Percentiles rank a stretch among this genome's conserved stretches.
Conservation (phyloP, 2,329 filamentous ascomycete genomes). For the Chrysoporthe austroafricana region DNA sequence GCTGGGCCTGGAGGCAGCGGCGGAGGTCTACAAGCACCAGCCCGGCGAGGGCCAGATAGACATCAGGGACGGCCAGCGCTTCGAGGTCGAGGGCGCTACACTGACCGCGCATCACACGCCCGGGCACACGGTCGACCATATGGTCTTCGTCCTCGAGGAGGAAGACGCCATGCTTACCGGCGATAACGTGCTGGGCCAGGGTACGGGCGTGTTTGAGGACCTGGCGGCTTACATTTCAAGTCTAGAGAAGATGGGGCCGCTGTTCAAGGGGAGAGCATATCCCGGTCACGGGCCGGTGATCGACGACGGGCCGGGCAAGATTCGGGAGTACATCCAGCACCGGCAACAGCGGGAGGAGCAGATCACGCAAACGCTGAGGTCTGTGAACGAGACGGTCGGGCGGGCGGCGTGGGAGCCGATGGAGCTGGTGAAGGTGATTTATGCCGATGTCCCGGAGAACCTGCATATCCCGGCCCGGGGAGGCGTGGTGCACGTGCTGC, state of each 20-base stretch:
- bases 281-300: conserved; percentile 87
- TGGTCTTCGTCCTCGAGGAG: conserved; percentile 64
- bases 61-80: conserved; percentile 52
- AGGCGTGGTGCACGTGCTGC: conserved; percentile 77
- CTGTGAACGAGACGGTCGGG: conserved; percentile 35
- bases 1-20: conserved; percentile 60
- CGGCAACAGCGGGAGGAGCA: conserved; percentile 79
- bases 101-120: conserved; percentile 67
- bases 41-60: conserved; percentile 46
- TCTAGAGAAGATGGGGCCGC: conserved; percentile 60
- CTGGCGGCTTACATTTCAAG: conserved; percentile 64
- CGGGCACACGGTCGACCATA: conserved; percentile 73
- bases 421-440: conserved; percentile 88
- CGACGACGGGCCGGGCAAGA: conserved; percentile 70
- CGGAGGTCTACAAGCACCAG: conserved; percentile 63
- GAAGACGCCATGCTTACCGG: conserved; percentile 71
- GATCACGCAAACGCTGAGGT: conserved; percentile 66
- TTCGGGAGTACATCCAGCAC: conserved; percentile 83
- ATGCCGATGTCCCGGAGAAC: conserved; percentile 75
- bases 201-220: conserved; percentile 74
- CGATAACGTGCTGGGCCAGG: conserved; percentile 76
- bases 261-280: conserved; percentile 74
- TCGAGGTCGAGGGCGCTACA: conserved; percentile 57
- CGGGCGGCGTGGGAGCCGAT: conserved; percentile 65
- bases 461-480: conserved; percentile 76